Evolutionary conservation across 805 yeast species (phyloP).

Genomic region (Tetrapisispora arboricola): DNA sequence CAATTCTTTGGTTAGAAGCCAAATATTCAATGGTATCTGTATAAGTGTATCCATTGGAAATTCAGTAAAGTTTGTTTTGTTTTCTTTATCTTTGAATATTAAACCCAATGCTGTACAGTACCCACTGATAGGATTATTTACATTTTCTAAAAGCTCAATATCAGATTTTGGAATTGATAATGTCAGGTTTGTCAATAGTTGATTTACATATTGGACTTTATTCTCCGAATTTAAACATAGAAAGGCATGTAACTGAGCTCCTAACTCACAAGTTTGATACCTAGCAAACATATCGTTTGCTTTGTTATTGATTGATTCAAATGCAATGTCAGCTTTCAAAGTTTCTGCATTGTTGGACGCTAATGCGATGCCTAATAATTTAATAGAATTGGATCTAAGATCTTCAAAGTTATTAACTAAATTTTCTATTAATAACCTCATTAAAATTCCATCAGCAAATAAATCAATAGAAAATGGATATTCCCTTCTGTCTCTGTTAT

Average conservation of each 20-base stretch:
- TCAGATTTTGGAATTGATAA: slow-evolving; percentile 28
- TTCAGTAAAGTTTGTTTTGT: not conserved
- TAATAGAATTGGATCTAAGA: slow-evolving; percentile 45
- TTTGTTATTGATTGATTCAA: slow-evolving; percentile 11
- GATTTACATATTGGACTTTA: slow-evolving; percentile 22
- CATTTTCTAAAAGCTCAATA: slow-evolving; percentile 33
- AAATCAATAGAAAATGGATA: slow-evolving; percentile 41
- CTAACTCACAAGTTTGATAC: slow-evolving; percentile 64
- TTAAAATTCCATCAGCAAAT: slow-evolving; percentile 29
- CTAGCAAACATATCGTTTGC: slow-evolving; percentile 34
- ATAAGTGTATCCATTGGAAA: slow-evolving; percentile 5
- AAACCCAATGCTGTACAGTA: slow-evolving; percentile 48
- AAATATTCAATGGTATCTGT: slow-evolving; percentile 12
- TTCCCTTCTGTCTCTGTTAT: slow-evolving; percentile 36
- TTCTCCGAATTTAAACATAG: slow-evolving; percentile 31
- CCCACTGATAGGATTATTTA: slow-evolving; percentile 56
- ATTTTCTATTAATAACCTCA: slow-evolving; percentile 48
- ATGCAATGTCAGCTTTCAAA: slow-evolving; percentile 4
- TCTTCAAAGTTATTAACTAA: slow-evolving; percentile 69
- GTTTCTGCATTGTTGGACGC: slow-evolving; percentile 5
- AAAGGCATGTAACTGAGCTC: slow-evolving; percentile 56
- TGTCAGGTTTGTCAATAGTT: slow-evolving; percentile 30
- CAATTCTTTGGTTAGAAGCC: slow-evolving; percentile 33
- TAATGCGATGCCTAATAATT: slow-evolving; percentile 34
- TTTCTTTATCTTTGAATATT: slow-evolving; percentile 26